phyloP scores from a whole-genome alignment of 106 monocot species.

The Gastrodia elata region DNA sequence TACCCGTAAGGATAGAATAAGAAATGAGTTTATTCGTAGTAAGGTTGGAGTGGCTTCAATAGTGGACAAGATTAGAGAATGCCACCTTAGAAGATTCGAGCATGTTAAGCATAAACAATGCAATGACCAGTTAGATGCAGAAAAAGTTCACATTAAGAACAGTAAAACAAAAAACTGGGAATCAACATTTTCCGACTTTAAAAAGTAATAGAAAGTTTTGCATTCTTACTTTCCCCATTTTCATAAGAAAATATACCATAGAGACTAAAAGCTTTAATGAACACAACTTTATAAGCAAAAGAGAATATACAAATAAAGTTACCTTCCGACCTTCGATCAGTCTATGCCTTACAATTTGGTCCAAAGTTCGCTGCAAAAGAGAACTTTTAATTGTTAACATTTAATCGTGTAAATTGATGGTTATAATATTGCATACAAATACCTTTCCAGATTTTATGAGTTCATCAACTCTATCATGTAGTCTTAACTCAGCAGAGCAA shows the following conservation, averaged over 20 bases:
- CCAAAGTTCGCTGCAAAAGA: slow-evolving; percentile 43
- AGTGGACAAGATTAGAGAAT: too few species aligned
- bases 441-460: slow-evolving; percentile 49
- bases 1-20: too few species aligned
- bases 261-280: neutral
- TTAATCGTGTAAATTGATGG: neutral
- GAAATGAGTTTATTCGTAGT: too few species aligned
- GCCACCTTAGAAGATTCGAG: too few species aligned
- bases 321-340: slow-evolving; percentile 60
- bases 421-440: slow-evolving; percentile 5
- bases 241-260: neutral
- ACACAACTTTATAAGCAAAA: neutral
- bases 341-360: slow-evolving; percentile 48
- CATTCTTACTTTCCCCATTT: neutral
- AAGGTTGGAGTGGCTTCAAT: too few species aligned
- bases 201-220: neutral
- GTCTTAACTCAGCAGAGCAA: slow-evolving; percentile 33
- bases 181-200: neutral
- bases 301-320: neutral
- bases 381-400: neutral
- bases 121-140: too few species aligned
- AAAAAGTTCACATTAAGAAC: neutral
- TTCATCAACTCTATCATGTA: slow-evolving; percentile 42
- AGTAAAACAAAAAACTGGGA: neutral
- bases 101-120: too few species aligned